phyloP scores from a whole-genome alignment of 2,329 filamentous ascomycete species.

The Apiospora marii region DNA sequence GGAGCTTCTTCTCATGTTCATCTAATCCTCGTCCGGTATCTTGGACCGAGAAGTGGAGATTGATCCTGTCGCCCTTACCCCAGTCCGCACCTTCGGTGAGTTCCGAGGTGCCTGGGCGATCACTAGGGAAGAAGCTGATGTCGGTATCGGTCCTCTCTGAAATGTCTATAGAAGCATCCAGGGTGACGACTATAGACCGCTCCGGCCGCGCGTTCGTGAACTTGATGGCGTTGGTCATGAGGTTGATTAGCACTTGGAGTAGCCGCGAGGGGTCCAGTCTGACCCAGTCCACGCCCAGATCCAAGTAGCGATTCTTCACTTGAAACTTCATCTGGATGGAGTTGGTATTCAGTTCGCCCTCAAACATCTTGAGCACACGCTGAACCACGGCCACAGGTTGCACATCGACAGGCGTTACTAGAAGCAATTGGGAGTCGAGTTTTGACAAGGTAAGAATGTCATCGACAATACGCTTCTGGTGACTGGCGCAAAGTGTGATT shows the following conservation, averaged over 20 bases:
- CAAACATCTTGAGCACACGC: slow-evolving; percentile 79
- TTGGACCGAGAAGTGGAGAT: slow-evolving; percentile 74
- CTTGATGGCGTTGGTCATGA: slow-evolving; percentile 74
- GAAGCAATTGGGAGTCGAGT: slow-evolving; percentile 73
- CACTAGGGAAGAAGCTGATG: slow-evolving; percentile 56
- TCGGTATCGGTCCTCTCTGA: slow-evolving; percentile 49
- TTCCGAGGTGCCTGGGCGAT: slow-evolving; percentile 51
- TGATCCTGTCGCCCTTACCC: slow-evolving; percentile 75
- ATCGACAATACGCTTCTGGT: slow-evolving; percentile 77
- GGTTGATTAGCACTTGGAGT: slow-evolving; percentile 78
- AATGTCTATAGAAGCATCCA: slow-evolving; percentile 68
- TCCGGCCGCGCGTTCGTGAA: slow-evolving; percentile 68
- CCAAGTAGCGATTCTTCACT: slow-evolving; percentile 72
- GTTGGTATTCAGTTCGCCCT: slow-evolving; percentile 75
- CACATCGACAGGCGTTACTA: slow-evolving; percentile 74
- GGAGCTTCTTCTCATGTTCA: slow-evolving; percentile 69
- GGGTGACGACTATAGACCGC: slow-evolving; percentile 67
- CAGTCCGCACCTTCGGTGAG: slow-evolving; percentile 68
- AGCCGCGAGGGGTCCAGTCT: slow-evolving; percentile 78
- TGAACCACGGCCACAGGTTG: slow-evolving; percentile 74
- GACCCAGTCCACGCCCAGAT: slow-evolving; percentile 73
- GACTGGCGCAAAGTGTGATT: slow-evolving; percentile 80
- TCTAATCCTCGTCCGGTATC: slow-evolving; percentile 75
- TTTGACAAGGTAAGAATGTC: slow-evolving; percentile 73
- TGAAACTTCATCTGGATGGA: slow-evolving; percentile 75